Evolutionary conservation across 768 basidiomycete species (phyloP).

Genomic region (Serendipita sp.): DNA sequence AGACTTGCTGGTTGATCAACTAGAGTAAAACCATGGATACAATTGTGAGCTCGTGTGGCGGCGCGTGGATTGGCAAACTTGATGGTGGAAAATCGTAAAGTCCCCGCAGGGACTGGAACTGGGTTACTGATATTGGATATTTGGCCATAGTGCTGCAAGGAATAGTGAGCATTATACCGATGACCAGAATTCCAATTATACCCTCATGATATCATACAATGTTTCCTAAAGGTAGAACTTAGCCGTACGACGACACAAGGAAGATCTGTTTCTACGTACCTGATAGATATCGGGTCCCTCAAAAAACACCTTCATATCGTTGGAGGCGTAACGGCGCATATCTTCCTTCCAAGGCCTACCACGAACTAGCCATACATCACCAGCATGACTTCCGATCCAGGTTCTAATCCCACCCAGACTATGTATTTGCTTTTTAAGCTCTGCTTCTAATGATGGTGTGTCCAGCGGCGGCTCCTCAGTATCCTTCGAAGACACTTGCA

Average conservation of each 20-base stretch:
- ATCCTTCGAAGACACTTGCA: constrained; percentile 13
- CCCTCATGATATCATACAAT: constrained; percentile 63
- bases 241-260: background rate
- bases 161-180: constrained; percentile 4
- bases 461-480: constrained; percentile 26
- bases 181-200: constrained; percentile 22
- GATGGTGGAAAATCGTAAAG: constrained; percentile 47
- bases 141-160: constrained; percentile 57
- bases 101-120: constrained; percentile 43
- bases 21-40: constrained; percentile 41
- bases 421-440: constrained; percentile 28
- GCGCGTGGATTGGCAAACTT: constrained; percentile 45
- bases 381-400: constrained; percentile 38
- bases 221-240: constrained; percentile 25
- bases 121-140: constrained; percentile 53
- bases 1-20: constrained; percentile 10
- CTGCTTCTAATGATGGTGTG: constrained; percentile 26
- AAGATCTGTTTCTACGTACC: background rate
- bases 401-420: constrained; percentile 43
- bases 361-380: constrained; percentile 53
- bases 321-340: constrained; percentile 64
- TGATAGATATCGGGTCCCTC: constrained; percentile 80
- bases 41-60: constrained; percentile 72
- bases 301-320: constrained; percentile 59
- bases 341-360: constrained; percentile 83